These are phyloP conservation scores for Teratosphaeria viscida DNA, from an alignment of 2,329 filamentous ascomycete species.

Conservation along the genomic window DNA sequence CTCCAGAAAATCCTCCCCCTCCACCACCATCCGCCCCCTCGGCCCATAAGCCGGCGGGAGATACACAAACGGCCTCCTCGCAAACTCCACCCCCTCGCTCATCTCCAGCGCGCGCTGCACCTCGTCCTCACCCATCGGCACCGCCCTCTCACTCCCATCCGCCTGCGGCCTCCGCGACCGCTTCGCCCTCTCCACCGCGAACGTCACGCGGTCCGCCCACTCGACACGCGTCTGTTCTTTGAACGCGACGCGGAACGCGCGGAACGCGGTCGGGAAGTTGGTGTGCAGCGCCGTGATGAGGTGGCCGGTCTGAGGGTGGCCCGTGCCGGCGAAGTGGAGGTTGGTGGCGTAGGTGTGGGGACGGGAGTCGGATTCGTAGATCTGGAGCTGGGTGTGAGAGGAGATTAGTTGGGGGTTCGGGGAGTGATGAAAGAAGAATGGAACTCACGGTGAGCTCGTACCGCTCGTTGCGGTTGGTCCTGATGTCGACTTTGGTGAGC, in stretches of 20 bases:
- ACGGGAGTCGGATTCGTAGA: slow-evolving; percentile 54
- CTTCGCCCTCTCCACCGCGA: slow-evolving; percentile 9
- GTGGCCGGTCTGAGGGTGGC: slow-evolving; percentile 8
- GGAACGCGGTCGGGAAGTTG: slow-evolving; percentile 25
- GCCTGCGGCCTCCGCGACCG: not conserved
- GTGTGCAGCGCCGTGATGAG: slow-evolving; percentile 24
- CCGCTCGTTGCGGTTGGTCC: slow-evolving; percentile 44
- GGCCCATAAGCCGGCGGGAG: slow-evolving; percentile 12
- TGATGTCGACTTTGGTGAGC: slow-evolving; percentile 44
- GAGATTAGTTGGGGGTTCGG: not conserved
- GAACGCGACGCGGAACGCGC: slow-evolving; percentile 31
- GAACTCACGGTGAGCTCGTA: slow-evolving; percentile 46
- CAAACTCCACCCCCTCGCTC: slow-evolving; percentile 2
- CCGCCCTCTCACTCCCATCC: not conserved
- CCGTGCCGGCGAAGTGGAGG: slow-evolving; percentile 20
- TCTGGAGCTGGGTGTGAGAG: slow-evolving; percentile 32
- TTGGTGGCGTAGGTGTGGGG: slow-evolving; percentile 54
- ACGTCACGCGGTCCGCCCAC: slow-evolving; percentile 32
- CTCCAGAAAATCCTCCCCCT: not conserved
- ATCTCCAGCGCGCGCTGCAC: not conserved
- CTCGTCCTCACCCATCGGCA: not conserved
- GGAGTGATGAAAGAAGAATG: not conserved
- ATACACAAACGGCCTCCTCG: slow-evolving; percentile 10
- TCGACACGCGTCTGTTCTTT: slow-evolving; percentile 27
- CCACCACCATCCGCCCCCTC: slow-evolving; percentile 9